These are phyloP conservation scores for Dothistroma septosporum DNA, from an alignment of 2,329 filamentous ascomycete genomes.

Conservation along the genomic window DNA sequence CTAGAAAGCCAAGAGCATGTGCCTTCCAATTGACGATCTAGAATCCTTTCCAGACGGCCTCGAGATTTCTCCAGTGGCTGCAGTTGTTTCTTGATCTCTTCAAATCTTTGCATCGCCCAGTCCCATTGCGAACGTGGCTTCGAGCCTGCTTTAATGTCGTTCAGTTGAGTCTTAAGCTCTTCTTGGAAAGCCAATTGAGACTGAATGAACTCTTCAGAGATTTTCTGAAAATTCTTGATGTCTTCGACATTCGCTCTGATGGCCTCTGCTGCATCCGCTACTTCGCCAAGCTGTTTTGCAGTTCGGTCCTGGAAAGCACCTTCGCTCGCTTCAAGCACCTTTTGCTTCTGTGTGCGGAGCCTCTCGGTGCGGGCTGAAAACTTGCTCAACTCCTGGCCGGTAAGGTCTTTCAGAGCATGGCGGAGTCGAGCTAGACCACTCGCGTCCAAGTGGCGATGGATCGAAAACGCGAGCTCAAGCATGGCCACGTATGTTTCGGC, in stretches of 20 bases:
- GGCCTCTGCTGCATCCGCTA: slow-evolving; percentile 5
- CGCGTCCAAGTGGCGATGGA: slow-evolving; percentile 14
- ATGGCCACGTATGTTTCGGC: slow-evolving; percentile 16
- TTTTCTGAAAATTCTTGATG: slow-evolving; percentile 12
- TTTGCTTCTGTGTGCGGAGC: slow-evolving; percentile 14
- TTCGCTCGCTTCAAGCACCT: slow-evolving; percentile 17
- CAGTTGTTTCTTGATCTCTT: slow-evolving; percentile 13
- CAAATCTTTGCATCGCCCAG: slow-evolving; percentile 11
- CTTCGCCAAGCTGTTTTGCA: slow-evolving; percentile 14
- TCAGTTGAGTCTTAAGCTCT: slow-evolving; percentile 5
- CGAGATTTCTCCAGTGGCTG: slow-evolving; percentile 9
- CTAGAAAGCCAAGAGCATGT: slow-evolving; percentile 11
- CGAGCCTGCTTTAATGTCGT: slow-evolving; percentile 15
- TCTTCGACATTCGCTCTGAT: slow-evolving; percentile 8
- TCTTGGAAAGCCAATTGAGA: slow-evolving; percentile 6
- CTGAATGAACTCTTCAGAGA: slow-evolving; percentile 11
- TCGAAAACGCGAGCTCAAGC: slow-evolving; percentile 19
- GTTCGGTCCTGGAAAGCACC: slow-evolving; percentile 17
- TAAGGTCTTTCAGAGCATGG: slow-evolving; percentile 22
- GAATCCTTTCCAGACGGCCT: neutral
- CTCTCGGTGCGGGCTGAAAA: slow-evolving; percentile 16
- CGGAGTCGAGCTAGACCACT: slow-evolving; percentile 13
- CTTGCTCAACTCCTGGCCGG: slow-evolving; percentile 12
- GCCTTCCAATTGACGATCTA: slow-evolving; percentile 3
- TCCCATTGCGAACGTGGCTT: slow-evolving; percentile 17